A percentile compares a stretch with the other conserved stretches of the same genome.
Evolutionary conservation across 257 asterid genomes (phyloP).

Genomic region (Gentiana dahurica): DNA sequence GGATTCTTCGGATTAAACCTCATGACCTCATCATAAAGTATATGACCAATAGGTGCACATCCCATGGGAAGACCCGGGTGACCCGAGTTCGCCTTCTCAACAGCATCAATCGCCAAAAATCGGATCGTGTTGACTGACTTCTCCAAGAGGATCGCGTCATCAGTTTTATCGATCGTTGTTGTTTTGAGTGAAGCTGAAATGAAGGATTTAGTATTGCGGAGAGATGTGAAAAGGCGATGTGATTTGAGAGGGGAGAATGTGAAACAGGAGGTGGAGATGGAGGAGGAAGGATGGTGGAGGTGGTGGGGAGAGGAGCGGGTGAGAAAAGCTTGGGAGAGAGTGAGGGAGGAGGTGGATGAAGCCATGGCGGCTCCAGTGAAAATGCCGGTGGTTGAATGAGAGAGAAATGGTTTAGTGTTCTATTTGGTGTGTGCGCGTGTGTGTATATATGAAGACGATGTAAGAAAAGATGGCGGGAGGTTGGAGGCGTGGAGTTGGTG

Average conservation of each 20-base stretch:
- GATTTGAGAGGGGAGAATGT: slow-evolving; percentile 49
- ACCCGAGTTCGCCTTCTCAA: slow-evolving; percentile 83
- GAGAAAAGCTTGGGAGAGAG: slow-evolving; percentile 84
- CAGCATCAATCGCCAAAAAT: slow-evolving; percentile 77
- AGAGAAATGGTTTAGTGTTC: too few relatives aligned
- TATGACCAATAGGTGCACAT: slow-evolving; percentile 80
- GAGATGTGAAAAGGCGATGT: slow-evolving; percentile 20
- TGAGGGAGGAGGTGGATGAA: slow-evolving; percentile 72
- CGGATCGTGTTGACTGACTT: slow-evolving; percentile 72
- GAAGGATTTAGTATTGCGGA: slow-evolving; percentile 13
- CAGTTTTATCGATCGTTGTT: slow-evolving; percentile 42
- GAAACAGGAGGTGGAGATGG: slow-evolving; percentile 28
- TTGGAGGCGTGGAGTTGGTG: slow-evolving; percentile 3
- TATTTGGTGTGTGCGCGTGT: not conserved
- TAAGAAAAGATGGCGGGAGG: not conserved
- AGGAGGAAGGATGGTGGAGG: slow-evolving; percentile 16
- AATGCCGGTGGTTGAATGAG: not conserved
- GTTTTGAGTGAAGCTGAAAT: slow-evolving; percentile 75
- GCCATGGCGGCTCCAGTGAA: slow-evolving; percentile 40
- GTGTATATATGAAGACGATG: not conserved
- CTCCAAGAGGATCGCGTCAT: slow-evolving; percentile 43
- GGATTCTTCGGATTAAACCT: slow-evolving; percentile 80
- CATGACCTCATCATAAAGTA: slow-evolving; percentile 79
- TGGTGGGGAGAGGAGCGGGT: slow-evolving; percentile 47
- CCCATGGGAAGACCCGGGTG: slow-evolving; percentile 97